These are phyloP conservation scores for Vanderwaltozyma tropicalis DNA, from an alignment of 805 yeast species.

Conservation along the genomic window DNA sequence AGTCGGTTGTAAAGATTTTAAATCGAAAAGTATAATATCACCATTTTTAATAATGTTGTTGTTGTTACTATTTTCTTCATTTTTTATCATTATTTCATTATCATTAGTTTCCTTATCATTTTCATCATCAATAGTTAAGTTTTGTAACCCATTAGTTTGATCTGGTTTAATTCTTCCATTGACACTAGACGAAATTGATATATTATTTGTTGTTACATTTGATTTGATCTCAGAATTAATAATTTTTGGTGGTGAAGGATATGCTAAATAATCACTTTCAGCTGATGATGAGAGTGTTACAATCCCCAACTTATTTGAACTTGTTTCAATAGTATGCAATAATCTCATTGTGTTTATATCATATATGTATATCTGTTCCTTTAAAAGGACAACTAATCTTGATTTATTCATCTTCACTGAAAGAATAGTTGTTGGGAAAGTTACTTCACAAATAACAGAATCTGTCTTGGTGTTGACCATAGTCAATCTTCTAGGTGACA, in stretches of 20 bases:
- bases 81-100: neutral
- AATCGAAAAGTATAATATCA: constrained; percentile 58
- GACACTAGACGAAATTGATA: constrained; percentile 8
- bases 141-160: neutral
- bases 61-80: constrained; percentile 5
- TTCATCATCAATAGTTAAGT: neutral
- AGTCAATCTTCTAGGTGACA: constrained; percentile 72
- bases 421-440: constrained; percentile 53
- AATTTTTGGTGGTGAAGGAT: constrained; percentile 66
- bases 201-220: constrained; percentile 24
- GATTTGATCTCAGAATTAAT: constrained; percentile 26
- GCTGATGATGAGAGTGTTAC: constrained; percentile 49
- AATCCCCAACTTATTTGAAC: constrained; percentile 43
- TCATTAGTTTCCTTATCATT: constrained; percentile 7
- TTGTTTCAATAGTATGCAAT: constrained; percentile 43
- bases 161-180: neutral
- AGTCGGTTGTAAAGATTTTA: constrained; percentile 49
- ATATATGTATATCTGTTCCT: constrained; percentile 59
- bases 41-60: constrained; percentile 36
- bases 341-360: constrained; percentile 63
- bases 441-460: constrained; percentile 56
- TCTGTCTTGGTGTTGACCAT: constrained; percentile 68
- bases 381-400: constrained; percentile 49
- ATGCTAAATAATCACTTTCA: constrained; percentile 49
- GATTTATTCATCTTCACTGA: constrained; percentile 57